Conservation (phyloP, 2,329 filamentous ascomycete genomes). For the Apiospora malaysiana region DNA sequence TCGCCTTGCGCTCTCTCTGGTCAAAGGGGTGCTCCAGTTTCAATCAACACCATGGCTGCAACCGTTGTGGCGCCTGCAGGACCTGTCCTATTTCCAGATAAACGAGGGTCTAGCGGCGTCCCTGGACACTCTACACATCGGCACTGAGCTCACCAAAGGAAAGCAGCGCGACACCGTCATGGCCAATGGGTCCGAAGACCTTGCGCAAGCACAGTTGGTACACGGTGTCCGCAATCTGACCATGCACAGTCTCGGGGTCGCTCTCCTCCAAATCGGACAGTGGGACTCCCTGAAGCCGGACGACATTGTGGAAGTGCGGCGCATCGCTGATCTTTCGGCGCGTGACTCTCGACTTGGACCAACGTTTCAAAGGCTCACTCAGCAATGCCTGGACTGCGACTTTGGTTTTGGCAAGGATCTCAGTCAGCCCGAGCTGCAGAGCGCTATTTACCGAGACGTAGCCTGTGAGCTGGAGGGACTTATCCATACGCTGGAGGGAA, state of each 20-base stretch:
- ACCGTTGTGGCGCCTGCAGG: slow-evolving; percentile 25
- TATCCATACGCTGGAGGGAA: slow-evolving; percentile 20
- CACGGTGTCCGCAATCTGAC: slow-evolving; percentile 35
- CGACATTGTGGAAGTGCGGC: slow-evolving; percentile 33
- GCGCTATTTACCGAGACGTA: slow-evolving; percentile 30
- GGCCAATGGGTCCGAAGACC: slow-evolving; percentile 15
- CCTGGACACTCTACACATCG: slow-evolving; percentile 28
- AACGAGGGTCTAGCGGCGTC: slow-evolving; percentile 24
- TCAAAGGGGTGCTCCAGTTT: slow-evolving; percentile 27
- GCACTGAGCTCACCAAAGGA: slow-evolving; percentile 23
- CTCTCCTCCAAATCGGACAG: slow-evolving; percentile 36
- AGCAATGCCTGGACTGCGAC: slow-evolving; percentile 34
- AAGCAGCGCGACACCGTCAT: slow-evolving; percentile 7
- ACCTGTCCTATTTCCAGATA: slow-evolving; percentile 27
- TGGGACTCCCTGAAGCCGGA: slow-evolving; percentile 30
- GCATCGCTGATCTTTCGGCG: slow-evolving; percentile 24
- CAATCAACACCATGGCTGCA: slow-evolving; percentile 29
- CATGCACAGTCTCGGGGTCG: slow-evolving; percentile 36
- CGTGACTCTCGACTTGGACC: slow-evolving; percentile 27
- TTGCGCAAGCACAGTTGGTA: slow-evolving; percentile 23
- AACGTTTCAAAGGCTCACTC: slow-evolving; percentile 33
- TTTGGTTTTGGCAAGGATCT: slow-evolving; percentile 34
- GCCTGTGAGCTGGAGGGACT: slow-evolving; percentile 27
- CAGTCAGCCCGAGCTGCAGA: slow-evolving; percentile 26
- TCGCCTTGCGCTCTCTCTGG: slow-evolving; percentile 24